Conservation (phyloP, 371 early-diverging fungal species). For the Coemansia sp. region DNA sequence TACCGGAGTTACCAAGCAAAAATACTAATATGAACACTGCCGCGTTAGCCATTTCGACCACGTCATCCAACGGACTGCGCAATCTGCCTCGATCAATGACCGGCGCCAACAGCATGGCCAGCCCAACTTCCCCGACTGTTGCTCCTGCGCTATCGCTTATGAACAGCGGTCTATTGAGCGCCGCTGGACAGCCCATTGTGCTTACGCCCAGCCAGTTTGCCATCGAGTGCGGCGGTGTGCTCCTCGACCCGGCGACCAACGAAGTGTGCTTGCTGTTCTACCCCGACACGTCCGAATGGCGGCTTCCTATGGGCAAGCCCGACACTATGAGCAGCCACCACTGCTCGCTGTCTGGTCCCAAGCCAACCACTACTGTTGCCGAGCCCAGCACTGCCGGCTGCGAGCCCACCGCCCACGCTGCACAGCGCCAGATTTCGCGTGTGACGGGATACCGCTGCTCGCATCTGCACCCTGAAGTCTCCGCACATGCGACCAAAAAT, state of each 20-base stretch:
- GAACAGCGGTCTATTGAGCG: not conserved
- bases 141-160: not conserved
- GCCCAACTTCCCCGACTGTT: not conserved
- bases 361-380: not conserved
- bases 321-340: slow-evolving; percentile 15
- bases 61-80: not conserved
- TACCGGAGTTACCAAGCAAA: not conserved
- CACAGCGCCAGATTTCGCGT: slow-evolving; percentile 35
- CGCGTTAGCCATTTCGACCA: not conserved
- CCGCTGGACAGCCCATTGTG: slow-evolving; percentile 3
- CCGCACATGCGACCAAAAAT: not conserved
- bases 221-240: slow-evolving; percentile 42
- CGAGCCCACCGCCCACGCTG: slow-evolving; percentile 42
- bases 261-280: slow-evolving; percentile 49
- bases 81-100: not conserved
- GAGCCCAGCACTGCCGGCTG: slow-evolving; percentile 36
- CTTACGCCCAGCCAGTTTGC: slow-evolving; percentile 43
- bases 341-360: not conserved
- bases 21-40: not conserved
- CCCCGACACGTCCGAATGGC: slow-evolving; percentile 49
- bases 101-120: not conserved
- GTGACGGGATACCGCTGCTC: slow-evolving; percentile 48
- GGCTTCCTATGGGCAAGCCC: slow-evolving; percentile 43
- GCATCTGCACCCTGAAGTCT: slow-evolving; percentile 38
- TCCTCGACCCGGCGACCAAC: slow-evolving; percentile 40